Conservation (phyloP, 805 yeast species). For the Ogataea glucozyma region DNA sequence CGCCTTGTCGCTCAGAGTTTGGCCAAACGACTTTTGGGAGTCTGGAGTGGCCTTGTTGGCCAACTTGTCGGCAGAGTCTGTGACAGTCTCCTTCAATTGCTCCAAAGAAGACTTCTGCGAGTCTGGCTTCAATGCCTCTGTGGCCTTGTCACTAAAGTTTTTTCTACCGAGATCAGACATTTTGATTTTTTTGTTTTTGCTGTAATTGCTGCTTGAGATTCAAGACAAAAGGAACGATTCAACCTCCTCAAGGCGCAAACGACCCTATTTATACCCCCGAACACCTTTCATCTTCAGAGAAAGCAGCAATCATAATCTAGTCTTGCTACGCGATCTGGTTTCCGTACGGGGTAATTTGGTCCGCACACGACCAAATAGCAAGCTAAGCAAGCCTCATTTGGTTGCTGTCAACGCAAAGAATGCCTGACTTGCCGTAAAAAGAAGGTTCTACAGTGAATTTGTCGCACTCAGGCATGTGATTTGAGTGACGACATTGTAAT, state of each 20-base stretch:
- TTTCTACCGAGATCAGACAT: constrained; percentile 60
- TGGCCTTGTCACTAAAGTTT: constrained; percentile 63
- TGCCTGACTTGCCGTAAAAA: too few relatives aligned
- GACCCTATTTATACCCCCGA: constrained; percentile 5
- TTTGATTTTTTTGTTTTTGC: background rate
- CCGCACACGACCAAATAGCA: too few relatives aligned
- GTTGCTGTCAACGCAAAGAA: too few relatives aligned
- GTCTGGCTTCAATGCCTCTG: constrained; percentile 74
- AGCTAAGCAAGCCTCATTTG: too few relatives aligned
- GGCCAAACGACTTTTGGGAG: constrained; percentile 64
- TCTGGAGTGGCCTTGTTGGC: constrained; percentile 66
- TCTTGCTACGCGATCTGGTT: too few relatives aligned
- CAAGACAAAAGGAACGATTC: constrained; percentile 1
- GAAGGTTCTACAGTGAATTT: too few relatives aligned
- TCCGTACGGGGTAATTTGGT: too few relatives aligned
- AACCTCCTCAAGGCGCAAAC: background rate
- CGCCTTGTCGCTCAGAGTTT: constrained; percentile 51
- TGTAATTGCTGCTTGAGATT: background rate
- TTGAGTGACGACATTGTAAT: too few relatives aligned
- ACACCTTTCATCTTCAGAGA: too few relatives aligned
- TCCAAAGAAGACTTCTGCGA: constrained; percentile 64
- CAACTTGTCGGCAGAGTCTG: constrained; percentile 64
- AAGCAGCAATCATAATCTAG: too few relatives aligned
- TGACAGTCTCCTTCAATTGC: constrained; percentile 70
- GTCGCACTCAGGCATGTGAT: too few relatives aligned